These are phyloP conservation scores for Pharnaceum exiguum DNA, from an alignment of 148 eudicot species.

Conservation along the genomic window DNA sequence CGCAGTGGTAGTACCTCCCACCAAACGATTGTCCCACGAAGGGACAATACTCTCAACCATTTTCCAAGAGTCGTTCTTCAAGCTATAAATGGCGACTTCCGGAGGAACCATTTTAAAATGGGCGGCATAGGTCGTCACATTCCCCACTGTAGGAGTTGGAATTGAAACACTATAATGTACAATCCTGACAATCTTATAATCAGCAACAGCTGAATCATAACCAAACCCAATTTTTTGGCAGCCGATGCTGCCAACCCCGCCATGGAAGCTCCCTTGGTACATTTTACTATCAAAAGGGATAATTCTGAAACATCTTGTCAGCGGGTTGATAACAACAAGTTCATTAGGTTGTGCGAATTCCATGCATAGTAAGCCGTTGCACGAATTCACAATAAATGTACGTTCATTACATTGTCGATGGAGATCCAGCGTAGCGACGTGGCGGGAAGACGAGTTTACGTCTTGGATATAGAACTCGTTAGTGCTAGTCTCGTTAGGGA, in stretches of 20 bases:
- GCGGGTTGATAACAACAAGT: conserved; percentile 10
- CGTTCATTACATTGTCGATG: no score
- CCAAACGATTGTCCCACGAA: not conserved
- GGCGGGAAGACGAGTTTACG: not conserved
- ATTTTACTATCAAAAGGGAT: not conserved
- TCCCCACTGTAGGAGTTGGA: not conserved
- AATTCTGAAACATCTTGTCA: not conserved
- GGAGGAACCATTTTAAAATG: not conserved
- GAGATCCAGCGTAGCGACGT: not conserved
- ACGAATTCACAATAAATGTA: conserved; percentile 6
- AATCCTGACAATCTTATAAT: conserved; percentile 10
- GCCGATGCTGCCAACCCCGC: no score
- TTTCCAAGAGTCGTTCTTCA: not conserved
- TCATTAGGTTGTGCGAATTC: no score
- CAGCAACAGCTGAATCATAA: conserved; percentile 8
- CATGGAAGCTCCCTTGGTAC: no score
- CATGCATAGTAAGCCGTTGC: conserved; percentile 7
- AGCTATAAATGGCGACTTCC: conserved; percentile 1
- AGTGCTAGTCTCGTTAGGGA: not conserved
- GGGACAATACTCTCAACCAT: not conserved
- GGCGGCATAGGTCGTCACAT: not conserved
- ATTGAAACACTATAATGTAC: not conserved
- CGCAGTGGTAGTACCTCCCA: not conserved
- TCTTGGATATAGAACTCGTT: not conserved
- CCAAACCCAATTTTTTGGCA: conserved; percentile 11